These are phyloP conservation scores for Microstroma glucosiphilum DNA, from an alignment of 1,284 basidiomycete genomes.

Conservation along the genomic window DNA sequence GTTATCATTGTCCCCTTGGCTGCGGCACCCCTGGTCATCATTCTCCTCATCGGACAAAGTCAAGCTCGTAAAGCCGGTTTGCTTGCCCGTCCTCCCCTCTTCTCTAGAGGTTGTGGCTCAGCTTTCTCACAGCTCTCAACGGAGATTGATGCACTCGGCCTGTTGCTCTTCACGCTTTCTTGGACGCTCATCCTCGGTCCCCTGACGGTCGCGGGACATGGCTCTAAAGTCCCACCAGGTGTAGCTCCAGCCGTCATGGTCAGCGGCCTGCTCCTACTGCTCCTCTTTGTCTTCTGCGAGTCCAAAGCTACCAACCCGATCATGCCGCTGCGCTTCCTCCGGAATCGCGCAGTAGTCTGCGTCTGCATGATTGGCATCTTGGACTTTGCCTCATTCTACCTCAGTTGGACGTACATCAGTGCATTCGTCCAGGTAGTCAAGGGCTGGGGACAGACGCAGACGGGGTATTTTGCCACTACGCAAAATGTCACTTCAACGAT, in stretches of 20 bases:
- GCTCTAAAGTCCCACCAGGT: constrained; percentile 21
- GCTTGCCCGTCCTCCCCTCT: constrained; percentile 8
- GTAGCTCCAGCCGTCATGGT: constrained; percentile 10
- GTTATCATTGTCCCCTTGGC: constrained; percentile 39
- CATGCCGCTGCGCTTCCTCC: constrained; percentile 51
- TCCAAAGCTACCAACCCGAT: constrained; percentile 53
- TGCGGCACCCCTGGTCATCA: constrained; percentile 40
- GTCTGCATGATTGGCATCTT: constrained; percentile 48
- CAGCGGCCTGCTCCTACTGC: constrained; percentile 50
- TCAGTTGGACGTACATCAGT: constrained; percentile 49
- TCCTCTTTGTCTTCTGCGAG: constrained; percentile 54
- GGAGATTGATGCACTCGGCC: constrained; percentile 63
- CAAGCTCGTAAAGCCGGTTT: constrained; percentile 30
- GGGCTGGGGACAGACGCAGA: constrained; percentile 45
- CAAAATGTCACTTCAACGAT: constrained; percentile 61
- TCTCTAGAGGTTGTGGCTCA: neutral
- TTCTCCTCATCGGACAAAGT: constrained; percentile 38
- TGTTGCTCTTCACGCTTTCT: constrained; percentile 62
- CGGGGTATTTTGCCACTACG: constrained; percentile 47
- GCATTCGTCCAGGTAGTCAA: constrained; percentile 46
- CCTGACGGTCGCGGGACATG: constrained; percentile 57
- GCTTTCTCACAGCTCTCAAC: constrained; percentile 29
- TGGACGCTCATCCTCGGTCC: constrained; percentile 62
- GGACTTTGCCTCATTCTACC: constrained; percentile 52
- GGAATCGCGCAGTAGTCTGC: constrained; percentile 47